Base-by-base conservation (phyloP, 2,329 filamentous ascomycete species). In the Thelonectria blattea region DNA sequence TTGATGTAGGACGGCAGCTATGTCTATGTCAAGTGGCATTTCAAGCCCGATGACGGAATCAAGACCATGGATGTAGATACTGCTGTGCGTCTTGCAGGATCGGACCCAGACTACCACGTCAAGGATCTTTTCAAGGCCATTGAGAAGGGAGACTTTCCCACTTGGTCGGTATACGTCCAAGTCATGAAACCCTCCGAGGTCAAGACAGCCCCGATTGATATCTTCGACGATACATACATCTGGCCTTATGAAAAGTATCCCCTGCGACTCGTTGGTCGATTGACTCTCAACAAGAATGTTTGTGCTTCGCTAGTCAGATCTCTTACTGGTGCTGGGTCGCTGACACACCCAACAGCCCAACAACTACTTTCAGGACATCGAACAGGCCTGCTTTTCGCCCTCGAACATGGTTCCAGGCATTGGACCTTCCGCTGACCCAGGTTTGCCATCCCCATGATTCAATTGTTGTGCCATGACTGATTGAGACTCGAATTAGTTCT, bases 191-290 rank as follows among this genome's bases (percentile, higher is more conserved):
- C 83, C 0, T 73, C 81, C 56, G 75, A 85, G 45, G 82, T 82
- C 3, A 80, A 81, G 52, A 78, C 65, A 0, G 80, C 79, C 58
- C 73, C 76, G 1, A 77, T 78, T 61, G 80, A 83, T 56, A 77
- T 86, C 47, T 85, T 88, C 65, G 85, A 88, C 65, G 76, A 81
- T 37, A 87, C 84, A 10, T 82, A 85, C 60, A 77, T 81, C 30
- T 85, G 83, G 83, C 80, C 83, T 0, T 78, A 83, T 41, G 71
- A 75, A 27, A 76, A 83, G 17, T 45, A 45, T 12, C 42, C 42
- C 18, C 39, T 51, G 32, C 6, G 34, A 12, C 32, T 41, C 9
- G 32, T 24, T 45, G 42, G 42, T 12, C 42, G 42, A 45, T 14
- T 45, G 20, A 45, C 42, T 14, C 42, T 45, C 2, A 22, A 45